phyloP scores from a whole-genome alignment of 1,284 basidiomycete species.

The Ganoderma sp. region DNA sequence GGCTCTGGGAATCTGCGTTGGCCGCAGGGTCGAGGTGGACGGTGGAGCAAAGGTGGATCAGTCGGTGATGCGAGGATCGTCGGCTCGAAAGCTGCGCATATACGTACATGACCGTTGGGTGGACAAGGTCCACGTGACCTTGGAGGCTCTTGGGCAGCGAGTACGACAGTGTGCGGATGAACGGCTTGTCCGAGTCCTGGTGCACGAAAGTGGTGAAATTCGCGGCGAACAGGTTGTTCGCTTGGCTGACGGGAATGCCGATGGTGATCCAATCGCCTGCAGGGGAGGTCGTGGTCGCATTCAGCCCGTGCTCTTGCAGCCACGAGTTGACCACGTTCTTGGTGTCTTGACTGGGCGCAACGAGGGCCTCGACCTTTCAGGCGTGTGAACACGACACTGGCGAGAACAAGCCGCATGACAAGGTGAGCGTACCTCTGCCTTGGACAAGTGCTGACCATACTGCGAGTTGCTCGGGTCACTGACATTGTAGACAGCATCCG shows the following conservation, averaged over 20 bases:
- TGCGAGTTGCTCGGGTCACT: constrained; percentile 21
- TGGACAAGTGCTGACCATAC: constrained; percentile 43
- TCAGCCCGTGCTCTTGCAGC: constrained; percentile 43
- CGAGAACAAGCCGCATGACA: not conserved
- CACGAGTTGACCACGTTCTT: constrained; percentile 43
- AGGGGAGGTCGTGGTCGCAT: constrained; percentile 36
- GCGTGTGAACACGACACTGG: not conserved
- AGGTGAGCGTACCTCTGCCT: constrained; percentile 36
- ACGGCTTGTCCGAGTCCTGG: constrained; percentile 34
- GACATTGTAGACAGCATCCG: constrained; percentile 34
- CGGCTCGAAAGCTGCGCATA: not conserved
- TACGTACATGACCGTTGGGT: constrained; percentile 42
- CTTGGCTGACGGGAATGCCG: constrained; percentile 43
- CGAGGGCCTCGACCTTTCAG: constrained; percentile 45
- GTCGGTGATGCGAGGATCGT: not conserved
- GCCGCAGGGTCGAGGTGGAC: not conserved
- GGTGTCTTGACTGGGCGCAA: constrained; percentile 42
- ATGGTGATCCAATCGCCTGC: constrained; percentile 49
- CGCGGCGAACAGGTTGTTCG: constrained; percentile 42
- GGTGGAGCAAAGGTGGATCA: not conserved
- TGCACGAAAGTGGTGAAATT: constrained; percentile 44
- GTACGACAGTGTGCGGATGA: constrained; percentile 45
- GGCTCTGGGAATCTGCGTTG: not conserved
- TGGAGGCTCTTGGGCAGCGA: constrained; percentile 43
- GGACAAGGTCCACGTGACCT: constrained; percentile 43